Base-by-base conservation (phyloP, 2,329 filamentous ascomycete genomes). In the Paraphaeosphaeria minitans region DNA sequence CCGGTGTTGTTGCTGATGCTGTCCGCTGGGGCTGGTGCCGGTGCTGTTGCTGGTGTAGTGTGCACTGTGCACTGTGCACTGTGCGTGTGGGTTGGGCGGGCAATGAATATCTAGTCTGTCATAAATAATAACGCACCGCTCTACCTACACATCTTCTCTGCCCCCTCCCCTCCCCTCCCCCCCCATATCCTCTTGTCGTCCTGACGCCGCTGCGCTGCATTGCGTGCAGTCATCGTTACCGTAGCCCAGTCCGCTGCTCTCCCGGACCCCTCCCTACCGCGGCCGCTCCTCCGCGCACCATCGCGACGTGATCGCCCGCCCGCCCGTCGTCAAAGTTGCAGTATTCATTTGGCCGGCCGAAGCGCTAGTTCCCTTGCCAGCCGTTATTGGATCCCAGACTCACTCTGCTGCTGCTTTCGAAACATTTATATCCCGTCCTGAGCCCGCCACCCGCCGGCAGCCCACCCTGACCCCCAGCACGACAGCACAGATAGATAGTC, bases 301-400 rank as follows among this genome's bases (percentile, higher is more conserved):
- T 53, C 50, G 50, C 37, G 22, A 50, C 50, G 48, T 57, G 58
- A 60, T 60, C 58, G 53, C 42, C 58, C 33, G 53, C 42, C 58
- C 33, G 43, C 43, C 37, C 50, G 33, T 57, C 59, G 56, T 59
- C 56, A 47, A 54, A 54, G 59, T 46, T 52, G 54, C 53, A 56
- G 57, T 47, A 55, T 47, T 31, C 57, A 59, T 47, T 31, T 53
- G 50, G 16, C 41, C 41, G 48, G 41, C 52, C 49, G 47, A 35
- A 22, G 37, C 58, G 51, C 59, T 46, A 51, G 55, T 47, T 43
- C 27, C 37, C 31, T n/a, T n/a, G n/a, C 22, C 19, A 29, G 45
- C 55, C 51, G 58, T 56, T 50, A 54, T 55, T 54, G 53, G 45
- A 39, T 31, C 24, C 24, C 33, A 43, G 46, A 3, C 2, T 39